These are phyloP conservation scores for Saccharomycopsis schoenii DNA, from an alignment of 805 yeast genomes.

Conservation along the genomic window DNA sequence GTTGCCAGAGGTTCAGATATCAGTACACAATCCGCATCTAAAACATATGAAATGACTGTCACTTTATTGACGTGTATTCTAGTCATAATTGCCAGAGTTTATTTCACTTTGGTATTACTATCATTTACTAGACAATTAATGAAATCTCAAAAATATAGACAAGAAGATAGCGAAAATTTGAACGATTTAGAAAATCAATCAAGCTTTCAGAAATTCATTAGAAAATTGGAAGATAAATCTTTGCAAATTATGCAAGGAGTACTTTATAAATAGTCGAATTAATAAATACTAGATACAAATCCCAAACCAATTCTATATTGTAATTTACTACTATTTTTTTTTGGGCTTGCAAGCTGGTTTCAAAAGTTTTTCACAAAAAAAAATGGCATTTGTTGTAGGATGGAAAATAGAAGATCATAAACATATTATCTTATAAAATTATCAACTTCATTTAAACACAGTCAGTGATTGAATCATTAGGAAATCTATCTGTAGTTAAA, in stretches of 20 bases:
- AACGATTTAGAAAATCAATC: background rate
- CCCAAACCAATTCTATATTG: background rate
- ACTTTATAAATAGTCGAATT: background rate
- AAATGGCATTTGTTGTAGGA: too few relatives aligned
- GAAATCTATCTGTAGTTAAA: too few relatives aligned
- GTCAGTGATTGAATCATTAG: too few relatives aligned
- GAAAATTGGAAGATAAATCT: constrained; percentile 9
- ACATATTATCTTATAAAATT: too few relatives aligned
- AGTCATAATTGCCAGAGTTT: constrained; percentile 41
- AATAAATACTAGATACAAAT: background rate
- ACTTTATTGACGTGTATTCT: constrained; percentile 42
- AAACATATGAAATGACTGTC: constrained; percentile 44
- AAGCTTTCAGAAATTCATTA: constrained; percentile 5
- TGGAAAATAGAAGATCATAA: too few relatives aligned
- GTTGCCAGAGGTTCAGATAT: constrained; percentile 1
- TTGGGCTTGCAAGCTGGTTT: too few relatives aligned
- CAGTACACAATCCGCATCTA: constrained; percentile 54
- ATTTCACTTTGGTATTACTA: constrained; percentile 48
- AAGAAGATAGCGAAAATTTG: constrained; percentile 23
- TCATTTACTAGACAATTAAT: constrained; percentile 52
- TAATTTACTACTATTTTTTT: background rate
- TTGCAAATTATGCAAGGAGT: background rate
- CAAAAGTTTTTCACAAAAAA: too few relatives aligned
- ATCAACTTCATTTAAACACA: too few relatives aligned
- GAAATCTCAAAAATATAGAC: constrained; percentile 33